Evolutionary conservation across 257 asterid species (phyloP).

Genomic region (Plantago ovata): DNA sequence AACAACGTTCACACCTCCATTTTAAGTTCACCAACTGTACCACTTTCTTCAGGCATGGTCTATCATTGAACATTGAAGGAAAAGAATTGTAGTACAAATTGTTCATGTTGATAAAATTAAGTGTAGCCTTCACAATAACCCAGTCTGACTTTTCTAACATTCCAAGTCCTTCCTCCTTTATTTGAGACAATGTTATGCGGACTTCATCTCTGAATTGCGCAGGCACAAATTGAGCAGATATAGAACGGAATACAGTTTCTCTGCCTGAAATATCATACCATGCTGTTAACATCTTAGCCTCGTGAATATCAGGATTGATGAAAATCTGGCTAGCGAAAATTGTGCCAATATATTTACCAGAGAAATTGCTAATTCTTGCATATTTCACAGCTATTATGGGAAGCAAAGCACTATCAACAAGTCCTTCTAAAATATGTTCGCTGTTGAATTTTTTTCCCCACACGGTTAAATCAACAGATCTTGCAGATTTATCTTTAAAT

Average conservation of each 20-base stretch:
- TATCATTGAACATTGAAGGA: conserved; percentile 68
- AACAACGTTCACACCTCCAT: conserved; percentile 88
- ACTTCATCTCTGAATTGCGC: conserved; percentile 79
- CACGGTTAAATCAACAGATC: conserved; percentile 82
- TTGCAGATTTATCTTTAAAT: conserved; percentile 92
- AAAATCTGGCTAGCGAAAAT: too few species aligned
- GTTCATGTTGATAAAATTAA: conserved; percentile 56
- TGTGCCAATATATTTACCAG: too few species aligned
- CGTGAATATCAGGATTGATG: too few species aligned
- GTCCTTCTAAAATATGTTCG: conserved; percentile 69
- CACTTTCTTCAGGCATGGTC: conserved; percentile 86
- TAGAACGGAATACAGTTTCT: too few species aligned
- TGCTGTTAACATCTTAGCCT: too few species aligned
- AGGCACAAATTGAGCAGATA: too few species aligned
- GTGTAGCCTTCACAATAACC: conserved; percentile 73
- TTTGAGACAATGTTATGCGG: conserved; percentile 75
- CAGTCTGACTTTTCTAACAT: conserved; percentile 95
- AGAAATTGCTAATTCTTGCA: too few species aligned
- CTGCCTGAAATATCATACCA: too few species aligned
- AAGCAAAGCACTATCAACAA: too few species aligned
- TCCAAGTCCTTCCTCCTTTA: conserved; percentile 83
- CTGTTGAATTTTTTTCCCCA: conserved; percentile 92
- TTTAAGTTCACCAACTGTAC: conserved; percentile 75
- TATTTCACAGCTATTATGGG: too few species aligned
- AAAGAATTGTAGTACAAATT: conserved; percentile 83